A percentile compares a stretch with the other conserved stretches of the same genome.
These are phyloP conservation scores for Crocinoboletus sp. DNA, from an alignment of 1,284 basidiomycete genomes.

Conservation along the genomic window DNA sequence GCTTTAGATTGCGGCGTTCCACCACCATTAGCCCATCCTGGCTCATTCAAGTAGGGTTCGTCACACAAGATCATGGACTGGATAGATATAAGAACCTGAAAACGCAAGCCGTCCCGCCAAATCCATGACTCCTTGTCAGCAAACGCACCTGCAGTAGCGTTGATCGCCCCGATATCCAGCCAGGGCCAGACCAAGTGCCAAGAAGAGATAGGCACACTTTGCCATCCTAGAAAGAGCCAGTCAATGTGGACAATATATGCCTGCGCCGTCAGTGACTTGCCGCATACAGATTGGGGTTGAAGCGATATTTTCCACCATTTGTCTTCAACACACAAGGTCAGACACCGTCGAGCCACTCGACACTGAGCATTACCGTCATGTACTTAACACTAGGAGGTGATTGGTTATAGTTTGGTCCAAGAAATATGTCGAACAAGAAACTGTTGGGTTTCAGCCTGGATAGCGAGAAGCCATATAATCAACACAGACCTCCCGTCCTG, in stretches of 20 bases:
- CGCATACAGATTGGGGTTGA: constrained; percentile 90
- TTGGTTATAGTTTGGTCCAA: constrained; percentile 79
- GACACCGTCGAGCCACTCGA: not conserved
- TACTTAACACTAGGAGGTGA: constrained; percentile 81
- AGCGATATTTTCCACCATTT: constrained; percentile 82
- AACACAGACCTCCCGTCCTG: constrained; percentile 72
- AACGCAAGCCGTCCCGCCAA: constrained; percentile 3
- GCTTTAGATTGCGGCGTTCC: constrained; percentile 71
- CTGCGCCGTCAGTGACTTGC: constrained; percentile 38
- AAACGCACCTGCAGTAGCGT: constrained; percentile 69
- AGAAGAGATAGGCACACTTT: constrained; percentile 90
- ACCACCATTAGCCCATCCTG: constrained; percentile 70
- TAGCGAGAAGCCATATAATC: constrained; percentile 1
- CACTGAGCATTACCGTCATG: constrained; percentile 62
- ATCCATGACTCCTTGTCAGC: not conserved
- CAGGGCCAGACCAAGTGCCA: constrained; percentile 90
- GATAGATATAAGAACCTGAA: constrained; percentile 83
- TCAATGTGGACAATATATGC: constrained; percentile 1
- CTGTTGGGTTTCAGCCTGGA: constrained; percentile 34
- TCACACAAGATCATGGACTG: constrained; percentile 92
- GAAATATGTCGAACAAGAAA: constrained; percentile 86
- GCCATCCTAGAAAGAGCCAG: constrained; percentile 52
- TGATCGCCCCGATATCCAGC: constrained; percentile 83
- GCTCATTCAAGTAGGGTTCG: constrained; percentile 87
- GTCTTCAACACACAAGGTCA: constrained; percentile 48